A percentile compares a stretch with the other conserved stretches of the same genome.
Evolutionary conservation across 345 rosid species (phyloP).

Genomic region (Lepidium sativum): DNA sequence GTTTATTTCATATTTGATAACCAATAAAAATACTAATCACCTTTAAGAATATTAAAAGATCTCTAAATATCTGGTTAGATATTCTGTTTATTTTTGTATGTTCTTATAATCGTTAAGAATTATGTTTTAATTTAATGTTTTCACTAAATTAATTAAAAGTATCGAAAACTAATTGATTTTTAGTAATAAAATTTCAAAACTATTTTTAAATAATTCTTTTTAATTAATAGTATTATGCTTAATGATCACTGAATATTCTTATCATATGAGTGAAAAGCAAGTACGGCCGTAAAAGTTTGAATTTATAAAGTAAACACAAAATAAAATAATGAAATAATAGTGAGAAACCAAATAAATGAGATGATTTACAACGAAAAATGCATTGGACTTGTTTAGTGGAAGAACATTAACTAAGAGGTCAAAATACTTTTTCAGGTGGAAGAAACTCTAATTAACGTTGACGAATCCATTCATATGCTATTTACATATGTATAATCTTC

Average conservation of each 20-base stretch:
- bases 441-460: constrained; percentile 21
- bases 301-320: not conserved
- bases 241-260: not conserved
- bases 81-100: no score
- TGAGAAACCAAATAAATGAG: constrained; percentile 8
- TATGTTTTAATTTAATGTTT: no score
- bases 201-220: no score
- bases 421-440: not conserved
- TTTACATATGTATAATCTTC: not conserved
- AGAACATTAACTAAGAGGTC: not conserved
- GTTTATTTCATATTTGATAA: no score
- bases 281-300: constrained; percentile 13
- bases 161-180: no score
- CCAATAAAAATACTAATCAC: no score
- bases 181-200: no score
- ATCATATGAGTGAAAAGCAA: not conserved
- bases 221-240: no score
- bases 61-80: no score
- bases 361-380: not conserved
- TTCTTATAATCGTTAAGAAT: no score
- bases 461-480: not conserved
- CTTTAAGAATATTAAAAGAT: no score
- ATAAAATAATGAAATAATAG: not conserved
- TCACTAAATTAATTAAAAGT: no score
- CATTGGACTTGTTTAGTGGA: constrained; percentile 22